Percentiles rank a stretch among this genome's conserved stretches.
phyloP scores from a whole-genome alignment of 257 asterid species.

The Nicotiana obtusifolia region DNA sequence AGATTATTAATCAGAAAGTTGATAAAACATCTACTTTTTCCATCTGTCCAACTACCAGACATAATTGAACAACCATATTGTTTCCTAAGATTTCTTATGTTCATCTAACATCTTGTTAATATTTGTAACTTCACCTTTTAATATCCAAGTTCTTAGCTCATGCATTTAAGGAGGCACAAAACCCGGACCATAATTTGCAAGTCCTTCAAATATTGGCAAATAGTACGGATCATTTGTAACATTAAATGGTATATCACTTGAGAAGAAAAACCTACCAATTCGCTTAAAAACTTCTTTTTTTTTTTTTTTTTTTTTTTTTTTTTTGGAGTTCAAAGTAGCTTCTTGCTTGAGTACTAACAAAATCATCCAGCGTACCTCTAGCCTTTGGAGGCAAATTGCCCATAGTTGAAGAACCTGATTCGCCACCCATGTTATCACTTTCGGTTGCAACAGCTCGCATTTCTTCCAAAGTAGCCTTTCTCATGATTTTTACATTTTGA shows the following conservation, averaged over 20 bases:
- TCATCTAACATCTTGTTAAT: not conserved
- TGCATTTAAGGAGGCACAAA: not conserved
- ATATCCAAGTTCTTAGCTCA: not conserved
- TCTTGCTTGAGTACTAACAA: not conserved
- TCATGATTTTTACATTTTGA: too few species aligned
- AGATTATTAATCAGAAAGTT: too few species aligned
- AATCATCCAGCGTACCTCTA: not conserved
- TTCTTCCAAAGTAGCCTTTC: too few species aligned
- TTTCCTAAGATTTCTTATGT: not conserved
- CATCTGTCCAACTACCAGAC: not conserved
- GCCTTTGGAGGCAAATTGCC: not conserved
- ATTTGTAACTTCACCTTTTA: not conserved
- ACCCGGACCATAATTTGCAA: not conserved
- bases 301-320: too few species aligned
- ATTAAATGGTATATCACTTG: too few species aligned
- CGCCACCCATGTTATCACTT: not conserved
- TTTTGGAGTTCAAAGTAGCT: not conserved
- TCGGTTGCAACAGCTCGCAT: not conserved
- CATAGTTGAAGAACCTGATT: not conserved
- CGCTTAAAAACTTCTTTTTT: not conserved
- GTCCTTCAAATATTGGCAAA: not conserved
- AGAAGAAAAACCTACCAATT: not conserved
- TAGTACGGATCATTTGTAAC: not conserved
- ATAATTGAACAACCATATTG: not conserved
- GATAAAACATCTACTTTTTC: not conserved